Evolutionary conservation across 179 eudicot genomes (phyloP).

Genomic region (Gypsophila paniculata): DNA sequence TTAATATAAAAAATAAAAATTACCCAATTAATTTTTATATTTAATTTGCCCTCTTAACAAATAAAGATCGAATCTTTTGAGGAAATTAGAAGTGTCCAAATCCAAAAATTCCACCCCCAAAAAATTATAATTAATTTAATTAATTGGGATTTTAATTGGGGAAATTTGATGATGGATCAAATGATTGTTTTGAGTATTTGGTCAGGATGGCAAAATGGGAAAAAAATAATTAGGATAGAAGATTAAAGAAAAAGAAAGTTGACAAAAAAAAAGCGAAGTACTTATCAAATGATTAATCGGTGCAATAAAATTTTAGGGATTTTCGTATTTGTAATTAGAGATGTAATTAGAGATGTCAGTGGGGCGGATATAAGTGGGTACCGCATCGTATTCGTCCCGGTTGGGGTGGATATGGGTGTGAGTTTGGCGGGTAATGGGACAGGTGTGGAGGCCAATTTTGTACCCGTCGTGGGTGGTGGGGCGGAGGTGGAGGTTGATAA

Average conservation of each 20-base stretch:
- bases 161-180: constrained; percentile 24
- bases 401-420: too few species aligned
- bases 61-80: not conserved
- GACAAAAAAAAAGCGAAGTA: not conserved
- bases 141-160: not conserved
- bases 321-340: too few species aligned
- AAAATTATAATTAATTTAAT: not conserved
- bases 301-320: too few species aligned
- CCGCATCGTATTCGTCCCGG: too few species aligned
- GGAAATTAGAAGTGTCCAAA: not conserved
- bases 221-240: not conserved
- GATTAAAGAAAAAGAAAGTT: not conserved
- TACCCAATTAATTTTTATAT: not conserved
- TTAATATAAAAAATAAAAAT: not conserved
- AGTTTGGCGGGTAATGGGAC: too few species aligned
- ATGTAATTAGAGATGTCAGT: too few species aligned
- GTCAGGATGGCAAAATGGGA: constrained; percentile 8
- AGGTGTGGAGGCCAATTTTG: too few species aligned
- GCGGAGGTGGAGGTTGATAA: too few species aligned
- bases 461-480: too few species aligned
- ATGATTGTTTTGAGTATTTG: constrained; percentile 5
- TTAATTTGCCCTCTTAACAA: not conserved
- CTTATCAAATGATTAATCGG: too few species aligned
- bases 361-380: too few species aligned
- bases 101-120: not conserved